Base-by-base conservation (phyloP, 2,329 filamentous ascomycete genomes). In the Calonectria pteridis region DNA sequence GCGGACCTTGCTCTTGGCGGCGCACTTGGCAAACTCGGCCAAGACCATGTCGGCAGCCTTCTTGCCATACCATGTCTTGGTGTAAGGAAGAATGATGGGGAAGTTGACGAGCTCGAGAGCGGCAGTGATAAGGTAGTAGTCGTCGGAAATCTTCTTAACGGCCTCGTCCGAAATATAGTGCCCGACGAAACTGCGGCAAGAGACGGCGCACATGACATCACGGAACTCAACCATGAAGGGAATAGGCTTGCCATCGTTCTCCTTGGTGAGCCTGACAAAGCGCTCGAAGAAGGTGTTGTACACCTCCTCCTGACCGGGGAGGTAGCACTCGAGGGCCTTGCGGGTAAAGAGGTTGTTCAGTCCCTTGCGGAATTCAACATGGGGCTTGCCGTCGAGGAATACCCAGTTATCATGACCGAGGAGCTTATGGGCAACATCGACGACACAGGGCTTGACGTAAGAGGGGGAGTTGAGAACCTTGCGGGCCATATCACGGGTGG, bases 21-120 rank as follows among this genome's bases (percentile, higher is more conserved):
- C 94, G 82, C 96, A 98, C 86, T 95, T 96, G 83, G 93, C 87
- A 82, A 98, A 98, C 84, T 98, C 96, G 63, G 90, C 90, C 77
- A 98, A 89, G 40, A 98, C 95, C 93, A 98, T 95, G 82, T 98
- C 95, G 72, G 96, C 93, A 35, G 95, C 95, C 88, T 96, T 97
- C 90, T 98, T 98, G 80, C 96, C 97, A 82, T 98, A 97, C 95
- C 95, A 98, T 6, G 95, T 95, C 88, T 95, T 96, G 83, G 96
- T 98, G 89, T 91, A 98, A 49, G 96, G 96, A 50, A 98, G 86
- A 83, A 98, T 98, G 86, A 98, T 94, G 73, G 97, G 96, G 88
- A 98, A 98, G 89, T 98, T 98, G 89, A 99, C 97, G 59, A 98
- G 91, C 86, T 99, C 97, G 78, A 98, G 91, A 28, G 97, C 97